Conservation (phyloP, 2,329 filamentous ascomycete genomes). For the Talaromyces marneffei region DNA sequence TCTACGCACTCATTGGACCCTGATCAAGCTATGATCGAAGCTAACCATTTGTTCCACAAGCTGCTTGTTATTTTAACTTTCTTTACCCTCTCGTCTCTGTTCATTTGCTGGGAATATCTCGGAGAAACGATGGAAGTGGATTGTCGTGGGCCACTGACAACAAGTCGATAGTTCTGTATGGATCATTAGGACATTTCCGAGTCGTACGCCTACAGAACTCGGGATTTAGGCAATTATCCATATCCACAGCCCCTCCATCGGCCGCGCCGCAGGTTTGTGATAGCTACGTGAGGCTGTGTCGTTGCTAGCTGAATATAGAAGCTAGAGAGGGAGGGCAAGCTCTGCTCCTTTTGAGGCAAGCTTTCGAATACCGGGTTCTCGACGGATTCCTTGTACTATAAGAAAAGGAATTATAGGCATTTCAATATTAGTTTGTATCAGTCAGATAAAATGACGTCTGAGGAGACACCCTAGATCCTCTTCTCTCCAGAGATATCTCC, state of each 20-base stretch:
- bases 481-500: background rate
- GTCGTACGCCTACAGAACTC: background rate
- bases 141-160: background rate
- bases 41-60: background rate
- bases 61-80: background rate
- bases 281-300: constrained; percentile 3
- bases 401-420: background rate
- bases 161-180: background rate
- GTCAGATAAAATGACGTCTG: background rate
- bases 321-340: constrained; percentile 1
- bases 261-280: constrained; percentile 4
- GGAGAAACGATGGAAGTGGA: background rate
- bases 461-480: background rate
- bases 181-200: background rate
- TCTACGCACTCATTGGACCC: background rate
- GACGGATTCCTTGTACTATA: background rate
- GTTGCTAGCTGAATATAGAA: background rate
- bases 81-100: background rate
- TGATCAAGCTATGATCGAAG: background rate
- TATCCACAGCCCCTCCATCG: constrained; percentile 7
- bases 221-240: constrained; percentile 4
- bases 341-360: background rate
- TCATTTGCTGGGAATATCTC: background rate
- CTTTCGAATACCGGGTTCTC: background rate
- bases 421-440: background rate